These are phyloP conservation scores for Psilocybe subaeruginosa DNA, from an alignment of 768 basidiomycete genomes.

Conservation along the genomic window DNA sequence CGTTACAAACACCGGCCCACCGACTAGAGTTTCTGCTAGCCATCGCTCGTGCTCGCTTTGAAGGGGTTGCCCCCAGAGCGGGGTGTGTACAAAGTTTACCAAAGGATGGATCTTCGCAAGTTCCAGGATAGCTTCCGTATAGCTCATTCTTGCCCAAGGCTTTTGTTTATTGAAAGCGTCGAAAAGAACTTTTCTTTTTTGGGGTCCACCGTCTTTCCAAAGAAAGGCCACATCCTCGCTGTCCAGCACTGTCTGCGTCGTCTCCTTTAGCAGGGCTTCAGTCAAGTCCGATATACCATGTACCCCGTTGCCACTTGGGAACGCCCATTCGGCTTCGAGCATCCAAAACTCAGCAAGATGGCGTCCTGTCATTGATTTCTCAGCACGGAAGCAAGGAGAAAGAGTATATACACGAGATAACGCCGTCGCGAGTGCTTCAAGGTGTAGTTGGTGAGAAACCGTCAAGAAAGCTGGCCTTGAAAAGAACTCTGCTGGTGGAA, in stretches of 20 bases:
- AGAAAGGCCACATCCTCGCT: conserved; percentile 36
- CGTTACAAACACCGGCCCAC: conserved; percentile 87
- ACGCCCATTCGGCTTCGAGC: conserved; percentile 93
- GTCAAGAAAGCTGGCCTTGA: conserved; percentile 80
- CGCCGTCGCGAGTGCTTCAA: conserved; percentile 83
- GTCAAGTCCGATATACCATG: conserved; percentile 46
- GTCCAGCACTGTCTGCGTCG: conserved; percentile 22
- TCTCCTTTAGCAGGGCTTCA: conserved; percentile 35
- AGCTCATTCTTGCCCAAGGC: conserved; percentile 76
- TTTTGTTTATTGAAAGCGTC: conserved; percentile 32
- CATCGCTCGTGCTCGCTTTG: conserved; percentile 94
- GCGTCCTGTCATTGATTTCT: conserved; percentile 83
- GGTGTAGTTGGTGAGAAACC: conserved; percentile 94
- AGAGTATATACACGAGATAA: conserved; percentile 89
- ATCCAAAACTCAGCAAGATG: conserved; percentile 99
- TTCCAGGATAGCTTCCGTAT: conserved; percentile 71
- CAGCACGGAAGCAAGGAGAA: conserved; percentile 93
- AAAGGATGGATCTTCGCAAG: conserved; percentile 38
- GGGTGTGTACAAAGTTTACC: conserved; percentile 53
- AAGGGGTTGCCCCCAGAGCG: conserved; percentile 71
- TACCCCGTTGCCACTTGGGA: conserved; percentile 35
- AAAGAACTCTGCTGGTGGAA: conserved; percentile 63
- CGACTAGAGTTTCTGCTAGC: conserved; percentile 70
- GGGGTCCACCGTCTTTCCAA: conserved; percentile 42
- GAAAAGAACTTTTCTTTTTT: conserved; percentile 35